These are phyloP conservation scores for Daldinia sp. DNA, from an alignment of 2,329 filamentous ascomycete species.

Conservation along the genomic window DNA sequence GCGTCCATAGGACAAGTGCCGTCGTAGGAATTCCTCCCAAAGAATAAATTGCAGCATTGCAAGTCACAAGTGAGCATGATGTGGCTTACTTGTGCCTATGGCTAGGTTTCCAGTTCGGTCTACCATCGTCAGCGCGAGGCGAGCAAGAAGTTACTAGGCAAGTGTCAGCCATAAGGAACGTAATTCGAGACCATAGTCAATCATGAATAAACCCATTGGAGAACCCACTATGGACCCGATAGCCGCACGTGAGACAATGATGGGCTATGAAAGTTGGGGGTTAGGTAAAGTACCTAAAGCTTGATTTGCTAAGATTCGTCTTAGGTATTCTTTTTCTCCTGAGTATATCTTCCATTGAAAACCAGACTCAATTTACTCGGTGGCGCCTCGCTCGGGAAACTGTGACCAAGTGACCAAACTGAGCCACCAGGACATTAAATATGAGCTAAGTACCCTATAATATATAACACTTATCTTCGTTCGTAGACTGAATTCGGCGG, in stretches of 20 bases:
- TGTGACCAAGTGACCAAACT: neutral
- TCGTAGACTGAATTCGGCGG: neutral
- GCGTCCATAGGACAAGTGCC: neutral
- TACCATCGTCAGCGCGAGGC: neutral
- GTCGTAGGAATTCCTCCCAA: neutral
- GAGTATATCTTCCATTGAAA: neutral
- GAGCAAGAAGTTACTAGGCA: neutral
- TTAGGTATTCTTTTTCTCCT: neutral
- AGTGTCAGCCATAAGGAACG: constrained; percentile 6
- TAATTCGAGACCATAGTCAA: constrained; percentile 3
- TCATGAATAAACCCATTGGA: neutral
- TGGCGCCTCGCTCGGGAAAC: no score
- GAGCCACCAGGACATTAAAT: neutral
- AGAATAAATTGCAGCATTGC: neutral
- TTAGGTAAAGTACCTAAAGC: neutral
- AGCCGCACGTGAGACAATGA: neutral
- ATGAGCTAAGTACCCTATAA: neutral
- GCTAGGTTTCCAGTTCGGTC: neutral
- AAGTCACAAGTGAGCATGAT: neutral
- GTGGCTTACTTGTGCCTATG: neutral
- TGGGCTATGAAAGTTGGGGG: neutral
- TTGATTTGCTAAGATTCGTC: neutral
- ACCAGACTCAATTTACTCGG: neutral
- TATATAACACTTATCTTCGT: no score
- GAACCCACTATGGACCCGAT: neutral